Evolutionary conservation across 2,329 filamentous ascomycete species (phyloP).

Genomic region (Colletotrichum acutatum): DNA sequence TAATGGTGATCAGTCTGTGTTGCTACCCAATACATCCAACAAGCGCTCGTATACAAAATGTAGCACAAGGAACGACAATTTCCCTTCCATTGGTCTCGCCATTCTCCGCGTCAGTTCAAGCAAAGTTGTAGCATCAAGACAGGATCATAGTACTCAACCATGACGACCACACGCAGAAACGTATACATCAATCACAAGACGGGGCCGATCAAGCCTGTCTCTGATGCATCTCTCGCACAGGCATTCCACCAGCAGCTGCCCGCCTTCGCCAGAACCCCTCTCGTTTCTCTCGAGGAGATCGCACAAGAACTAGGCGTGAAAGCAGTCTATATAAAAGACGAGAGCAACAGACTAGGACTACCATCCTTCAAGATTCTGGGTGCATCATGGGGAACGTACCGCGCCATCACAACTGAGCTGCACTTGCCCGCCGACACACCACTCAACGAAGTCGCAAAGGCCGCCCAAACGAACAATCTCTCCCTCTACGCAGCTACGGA

Average conservation of each 20-base stretch:
- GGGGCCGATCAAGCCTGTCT: constrained; percentile 17
- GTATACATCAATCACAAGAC: constrained; percentile 41
- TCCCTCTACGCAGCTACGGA: constrained; percentile 74
- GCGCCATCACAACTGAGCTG: constrained; percentile 61
- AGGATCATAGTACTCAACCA: background rate
- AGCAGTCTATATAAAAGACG: constrained; percentile 76
- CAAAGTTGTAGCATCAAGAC: constrained; percentile 36
- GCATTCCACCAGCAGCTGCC: constrained; percentile 69
- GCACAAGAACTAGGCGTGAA: constrained; percentile 68
- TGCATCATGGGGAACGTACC: constrained; percentile 78
- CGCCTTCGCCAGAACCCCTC: constrained; percentile 64
- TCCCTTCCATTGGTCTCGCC: background rate
- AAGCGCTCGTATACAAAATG: too few species aligned
- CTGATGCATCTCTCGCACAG: constrained; percentile 35
- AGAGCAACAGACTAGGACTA: constrained; percentile 74
- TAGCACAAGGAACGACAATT: too few species aligned
- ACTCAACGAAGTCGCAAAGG: constrained; percentile 54
- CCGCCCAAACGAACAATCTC: constrained; percentile 48
- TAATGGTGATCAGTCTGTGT: too few species aligned
- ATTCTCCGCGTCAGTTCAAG: too few species aligned
- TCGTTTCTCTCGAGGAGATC: constrained; percentile 61
- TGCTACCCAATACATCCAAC: too few species aligned
- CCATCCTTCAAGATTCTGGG: constrained; percentile 85
- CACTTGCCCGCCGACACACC: constrained; percentile 53
- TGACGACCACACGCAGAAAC: constrained; percentile 37